phyloP scores from a whole-genome alignment of 768 basidiomycete genomes.

The Porphyrellus cyaneotinctus region DNA sequence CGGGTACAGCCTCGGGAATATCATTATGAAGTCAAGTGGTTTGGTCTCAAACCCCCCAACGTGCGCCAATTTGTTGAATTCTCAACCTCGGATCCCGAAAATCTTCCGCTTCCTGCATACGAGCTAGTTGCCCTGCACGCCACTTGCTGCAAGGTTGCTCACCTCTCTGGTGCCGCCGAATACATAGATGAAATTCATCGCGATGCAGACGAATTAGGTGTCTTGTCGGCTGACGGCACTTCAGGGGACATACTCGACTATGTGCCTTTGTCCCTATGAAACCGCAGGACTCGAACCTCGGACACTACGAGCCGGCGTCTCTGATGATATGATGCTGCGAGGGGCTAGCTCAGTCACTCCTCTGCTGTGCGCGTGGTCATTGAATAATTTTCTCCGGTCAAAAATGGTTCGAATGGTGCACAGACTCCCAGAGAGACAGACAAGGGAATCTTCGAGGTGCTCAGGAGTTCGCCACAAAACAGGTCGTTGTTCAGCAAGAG shows the following conservation, averaged over 20 bases:
- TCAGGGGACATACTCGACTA: background rate
- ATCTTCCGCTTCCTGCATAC: slow-evolving; percentile 12
- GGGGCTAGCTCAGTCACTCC: too few relatives aligned
- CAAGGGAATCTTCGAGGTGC: too few relatives aligned
- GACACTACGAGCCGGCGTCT: too few relatives aligned
- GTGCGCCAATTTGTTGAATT: slow-evolving; percentile 1
- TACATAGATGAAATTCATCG: slow-evolving; percentile 12
- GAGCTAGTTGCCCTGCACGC: slow-evolving; percentile 20
- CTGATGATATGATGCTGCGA: too few relatives aligned
- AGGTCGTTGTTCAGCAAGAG: too few relatives aligned
- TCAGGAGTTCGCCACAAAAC: too few relatives aligned
- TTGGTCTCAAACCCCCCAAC: background rate
- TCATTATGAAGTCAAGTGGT: slow-evolving; percentile 7
- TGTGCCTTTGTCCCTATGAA: too few relatives aligned
- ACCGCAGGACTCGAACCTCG: too few relatives aligned
- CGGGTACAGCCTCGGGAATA: background rate
- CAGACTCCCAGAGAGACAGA: too few relatives aligned
- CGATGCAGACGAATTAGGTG: slow-evolving; percentile 2
- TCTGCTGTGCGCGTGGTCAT: too few relatives aligned
- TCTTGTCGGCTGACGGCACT: slow-evolving; percentile 3
- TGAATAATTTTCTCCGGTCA: too few relatives aligned
- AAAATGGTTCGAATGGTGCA: too few relatives aligned
- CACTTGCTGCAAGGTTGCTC: slow-evolving; percentile 24
- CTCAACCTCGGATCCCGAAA: background rate
- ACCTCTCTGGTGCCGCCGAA: slow-evolving; percentile 21